These are phyloP conservation scores for Amanita fuliginea DNA, from an alignment of 768 basidiomycete species.

Conservation along the genomic window DNA sequence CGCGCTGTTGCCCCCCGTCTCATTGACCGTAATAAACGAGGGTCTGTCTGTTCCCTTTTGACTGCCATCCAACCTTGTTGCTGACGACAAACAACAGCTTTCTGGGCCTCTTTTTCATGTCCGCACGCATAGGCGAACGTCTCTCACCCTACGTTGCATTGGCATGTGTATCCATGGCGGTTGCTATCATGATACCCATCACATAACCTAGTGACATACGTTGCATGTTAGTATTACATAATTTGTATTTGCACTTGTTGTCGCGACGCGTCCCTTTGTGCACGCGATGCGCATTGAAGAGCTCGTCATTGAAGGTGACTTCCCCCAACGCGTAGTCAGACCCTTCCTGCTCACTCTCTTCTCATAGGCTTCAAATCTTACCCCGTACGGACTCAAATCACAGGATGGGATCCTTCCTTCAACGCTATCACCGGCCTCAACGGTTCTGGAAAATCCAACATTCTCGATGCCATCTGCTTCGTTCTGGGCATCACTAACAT, in stretches of 20 bases:
- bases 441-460: conserved; percentile 97
- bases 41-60: conserved; percentile 45
- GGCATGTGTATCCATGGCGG: conserved; percentile 89
- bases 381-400: conserved; percentile 90
- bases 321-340: background rate
- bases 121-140: conserved; percentile 94
- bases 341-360: background rate
- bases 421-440: conserved; percentile 97
- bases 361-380: conserved; percentile 92
- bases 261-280: background rate
- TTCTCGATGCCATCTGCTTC: conserved; percentile 98
- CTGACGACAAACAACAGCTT: conserved; percentile 40
- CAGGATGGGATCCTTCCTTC: conserved; percentile 96
- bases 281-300: conserved; percentile 84
- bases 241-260: conserved; percentile 3
- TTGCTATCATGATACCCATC: conserved; percentile 50
- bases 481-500: conserved; percentile 97
- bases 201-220: conserved; percentile 17
- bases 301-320: conserved; percentile 81
- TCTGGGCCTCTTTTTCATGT: conserved; percentile 89
- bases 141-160: conserved; percentile 93
- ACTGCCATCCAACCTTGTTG: background rate
- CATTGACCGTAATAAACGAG: conserved; percentile 89
- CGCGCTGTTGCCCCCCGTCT: conserved; percentile 83
- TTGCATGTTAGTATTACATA: too few species aligned